Evolutionary conservation across 805 yeast species (phyloP).

Genomic region (Tetrapisispora namnaoensis): DNA sequence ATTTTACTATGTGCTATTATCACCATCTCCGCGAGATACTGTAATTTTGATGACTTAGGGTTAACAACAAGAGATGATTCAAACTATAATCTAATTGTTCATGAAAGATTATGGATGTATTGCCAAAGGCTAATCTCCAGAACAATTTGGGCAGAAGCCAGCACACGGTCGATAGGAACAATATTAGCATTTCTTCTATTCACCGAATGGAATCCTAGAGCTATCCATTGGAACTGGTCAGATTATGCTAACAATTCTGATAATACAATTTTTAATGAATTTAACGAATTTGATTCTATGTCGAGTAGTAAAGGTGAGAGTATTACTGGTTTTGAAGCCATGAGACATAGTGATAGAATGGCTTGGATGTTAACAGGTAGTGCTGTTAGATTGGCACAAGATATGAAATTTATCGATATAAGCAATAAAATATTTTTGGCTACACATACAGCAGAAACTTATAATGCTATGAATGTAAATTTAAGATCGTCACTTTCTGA

Average conservation of each 20-base stretch:
- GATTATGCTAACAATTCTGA: conserved; percentile 68
- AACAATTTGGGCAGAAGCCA: conserved; percentile 91
- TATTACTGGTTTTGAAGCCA: conserved; percentile 69
- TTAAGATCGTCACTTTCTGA: conserved; percentile 69
- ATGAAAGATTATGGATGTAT: conserved; percentile 73
- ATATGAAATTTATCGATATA: conserved; percentile 68
- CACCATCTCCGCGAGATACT: conserved; percentile 73
- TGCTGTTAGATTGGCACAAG: conserved; percentile 78
- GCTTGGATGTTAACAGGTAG: conserved; percentile 91
- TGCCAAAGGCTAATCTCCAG: conserved; percentile 74
- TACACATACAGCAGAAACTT: conserved; percentile 74
- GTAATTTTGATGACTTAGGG: conserved; percentile 36
- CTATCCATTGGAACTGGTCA: conserved; percentile 80
- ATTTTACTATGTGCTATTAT: conserved; percentile 70
- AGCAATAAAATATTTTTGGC: conserved; percentile 70
- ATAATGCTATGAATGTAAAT: conserved; percentile 72
- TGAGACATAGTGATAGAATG: conserved; percentile 80
- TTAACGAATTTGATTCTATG: conserved; percentile 6
- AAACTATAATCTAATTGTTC: conserved; percentile 48
- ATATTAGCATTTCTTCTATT: conserved; percentile 73
- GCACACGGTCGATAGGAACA: conserved; percentile 79
- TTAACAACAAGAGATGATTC: conserved; percentile 28
- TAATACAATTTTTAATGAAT: conserved; percentile 6
- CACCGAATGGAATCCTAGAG: conserved; percentile 94
- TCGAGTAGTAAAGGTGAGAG: conserved; percentile 34